These are phyloP conservation scores for Hemisphaericaspora xylanilytica DNA, from an alignment of 1,139 yeast genomes.

Conservation along the genomic window DNA sequence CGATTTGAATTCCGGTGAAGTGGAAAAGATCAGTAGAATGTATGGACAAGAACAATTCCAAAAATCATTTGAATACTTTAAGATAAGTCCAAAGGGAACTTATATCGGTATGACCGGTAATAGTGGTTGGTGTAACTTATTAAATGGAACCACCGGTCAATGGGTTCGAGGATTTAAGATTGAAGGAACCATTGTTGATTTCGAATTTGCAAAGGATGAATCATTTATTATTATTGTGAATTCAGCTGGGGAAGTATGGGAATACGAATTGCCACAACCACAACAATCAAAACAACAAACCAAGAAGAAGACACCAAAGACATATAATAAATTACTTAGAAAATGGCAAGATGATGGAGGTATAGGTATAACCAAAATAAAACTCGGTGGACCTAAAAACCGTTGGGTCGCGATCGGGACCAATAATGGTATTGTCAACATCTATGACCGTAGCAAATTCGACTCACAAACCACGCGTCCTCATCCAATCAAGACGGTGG, in stretches of 20 bases:
- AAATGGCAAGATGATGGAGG: slow-evolving; percentile 91
- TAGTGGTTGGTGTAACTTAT: slow-evolving; percentile 85
- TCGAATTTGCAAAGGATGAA: slow-evolving; percentile 66
- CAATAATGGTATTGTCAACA: slow-evolving; percentile 83
- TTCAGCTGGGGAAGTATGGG: slow-evolving; percentile 89
- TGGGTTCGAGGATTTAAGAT: slow-evolving; percentile 85
- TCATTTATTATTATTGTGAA: slow-evolving; percentile 60
- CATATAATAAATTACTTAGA: slow-evolving; percentile 40
- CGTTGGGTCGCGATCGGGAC: slow-evolving; percentile 90
- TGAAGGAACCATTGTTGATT: slow-evolving; percentile 80
- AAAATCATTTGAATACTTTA: slow-evolving; percentile 83
- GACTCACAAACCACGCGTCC: slow-evolving; percentile 20
- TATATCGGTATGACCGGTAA: slow-evolving; percentile 77
- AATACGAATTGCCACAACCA: slow-evolving; percentile 52
- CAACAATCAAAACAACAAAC: slow-evolving; percentile 9
- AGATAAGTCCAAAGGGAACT: slow-evolving; percentile 66
- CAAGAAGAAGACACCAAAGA: slow-evolving; percentile 9
- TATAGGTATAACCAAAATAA: slow-evolving; percentile 74
- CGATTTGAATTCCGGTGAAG: slow-evolving; percentile 73
- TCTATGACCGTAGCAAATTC: slow-evolving; percentile 60
- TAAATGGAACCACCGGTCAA: slow-evolving; percentile 76
- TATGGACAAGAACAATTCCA: slow-evolving; percentile 90
- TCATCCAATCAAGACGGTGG: slow-evolving; percentile 60
- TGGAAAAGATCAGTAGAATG: slow-evolving; percentile 82
- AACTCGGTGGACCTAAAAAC: slow-evolving; percentile 73